These are phyloP conservation scores for Russula sp. DNA, from an alignment of 768 basidiomycete species.

Conservation along the genomic window DNA sequence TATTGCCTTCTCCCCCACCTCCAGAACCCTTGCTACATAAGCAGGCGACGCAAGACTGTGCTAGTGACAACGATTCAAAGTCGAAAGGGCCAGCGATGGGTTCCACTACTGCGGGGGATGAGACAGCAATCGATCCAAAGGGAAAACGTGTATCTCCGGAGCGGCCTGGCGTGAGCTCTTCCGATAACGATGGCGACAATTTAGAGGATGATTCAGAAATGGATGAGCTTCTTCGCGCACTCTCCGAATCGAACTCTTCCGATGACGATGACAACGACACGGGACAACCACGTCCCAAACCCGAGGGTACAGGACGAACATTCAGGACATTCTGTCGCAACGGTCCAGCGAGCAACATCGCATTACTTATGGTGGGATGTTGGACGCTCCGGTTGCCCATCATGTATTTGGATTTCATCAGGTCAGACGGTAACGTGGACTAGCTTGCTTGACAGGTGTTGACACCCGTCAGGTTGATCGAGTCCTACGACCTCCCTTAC, in stretches of 20 bases:
- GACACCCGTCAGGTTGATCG: slow-evolving; percentile 51
- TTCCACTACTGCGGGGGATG: slow-evolving; percentile 16
- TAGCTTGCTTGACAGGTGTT: background rate
- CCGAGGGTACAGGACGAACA: slow-evolving; percentile 12
- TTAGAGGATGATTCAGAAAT: slow-evolving; percentile 35
- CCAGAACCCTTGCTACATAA: slow-evolving; percentile 51
- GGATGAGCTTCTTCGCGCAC: slow-evolving; percentile 36
- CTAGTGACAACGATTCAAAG: slow-evolving; percentile 6
- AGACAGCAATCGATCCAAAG: slow-evolving; percentile 4
- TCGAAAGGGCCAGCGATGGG: slow-evolving; percentile 22
- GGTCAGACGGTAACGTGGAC: slow-evolving; percentile 34
- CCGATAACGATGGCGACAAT: slow-evolving; percentile 28
- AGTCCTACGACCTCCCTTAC: slow-evolving; percentile 73
- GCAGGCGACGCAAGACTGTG: slow-evolving; percentile 30
- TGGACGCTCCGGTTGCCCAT: slow-evolving; percentile 78
- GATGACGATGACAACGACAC: slow-evolving; percentile 26
- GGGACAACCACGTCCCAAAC: slow-evolving; percentile 9
- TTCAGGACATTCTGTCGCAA: slow-evolving; percentile 30
- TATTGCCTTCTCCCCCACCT: slow-evolving; percentile 53
- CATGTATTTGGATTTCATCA: slow-evolving; percentile 66
- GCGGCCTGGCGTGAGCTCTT: slow-evolving; percentile 24
- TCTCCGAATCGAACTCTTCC: slow-evolving; percentile 33
- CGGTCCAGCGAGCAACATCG: slow-evolving; percentile 47
- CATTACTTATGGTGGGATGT: slow-evolving; percentile 66
- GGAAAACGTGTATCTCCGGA: background rate